Evolutionary conservation across 805 yeast genomes (phyloP).

Genomic region (Yamadazyma paraphyllophila): DNA sequence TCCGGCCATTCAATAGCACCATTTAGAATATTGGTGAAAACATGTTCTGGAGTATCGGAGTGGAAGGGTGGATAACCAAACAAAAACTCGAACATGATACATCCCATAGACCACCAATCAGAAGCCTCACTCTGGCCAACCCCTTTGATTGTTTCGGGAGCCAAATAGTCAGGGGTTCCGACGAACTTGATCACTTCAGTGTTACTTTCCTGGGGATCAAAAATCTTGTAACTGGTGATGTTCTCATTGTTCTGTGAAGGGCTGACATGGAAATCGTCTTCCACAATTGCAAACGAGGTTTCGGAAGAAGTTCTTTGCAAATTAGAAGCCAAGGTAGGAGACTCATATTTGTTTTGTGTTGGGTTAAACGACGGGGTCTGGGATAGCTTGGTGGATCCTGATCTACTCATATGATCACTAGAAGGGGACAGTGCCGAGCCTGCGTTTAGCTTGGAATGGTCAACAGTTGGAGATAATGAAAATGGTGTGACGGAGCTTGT

Average conservation of each 20-base stretch:
- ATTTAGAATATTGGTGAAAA: slow-evolving; percentile 75
- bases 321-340: slow-evolving; percentile 50
- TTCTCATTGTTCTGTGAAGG: slow-evolving; percentile 21
- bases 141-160: slow-evolving; percentile 93
- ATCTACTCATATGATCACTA: slow-evolving; percentile 6
- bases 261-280: slow-evolving; percentile 44
- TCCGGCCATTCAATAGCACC: slow-evolving; percentile 85
- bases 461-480: slow-evolving; percentile 38
- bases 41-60: slow-evolving; percentile 72
- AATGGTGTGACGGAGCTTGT: slow-evolving; percentile 45
- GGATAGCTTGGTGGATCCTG: slow-evolving; percentile 12
- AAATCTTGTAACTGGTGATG: slow-evolving; percentile 53
- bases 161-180: slow-evolving; percentile 96
- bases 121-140: slow-evolving; percentile 76
- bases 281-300: slow-evolving; percentile 53
- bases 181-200: slow-evolving; percentile 64
- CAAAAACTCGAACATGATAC: slow-evolving; percentile 86
- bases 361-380: background rate
- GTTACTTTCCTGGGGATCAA: slow-evolving; percentile 55
- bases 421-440: slow-evolving; percentile 12
- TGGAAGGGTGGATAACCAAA: slow-evolving; percentile 96
- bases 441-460: slow-evolving; percentile 8
- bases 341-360: slow-evolving; percentile 14
- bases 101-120: slow-evolving; percentile 99
- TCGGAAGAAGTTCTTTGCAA: slow-evolving; percentile 53